Evolutionary conservation across 2,329 filamentous ascomycete genomes (phyloP).

Genomic region (Trichoderma sp.): DNA sequence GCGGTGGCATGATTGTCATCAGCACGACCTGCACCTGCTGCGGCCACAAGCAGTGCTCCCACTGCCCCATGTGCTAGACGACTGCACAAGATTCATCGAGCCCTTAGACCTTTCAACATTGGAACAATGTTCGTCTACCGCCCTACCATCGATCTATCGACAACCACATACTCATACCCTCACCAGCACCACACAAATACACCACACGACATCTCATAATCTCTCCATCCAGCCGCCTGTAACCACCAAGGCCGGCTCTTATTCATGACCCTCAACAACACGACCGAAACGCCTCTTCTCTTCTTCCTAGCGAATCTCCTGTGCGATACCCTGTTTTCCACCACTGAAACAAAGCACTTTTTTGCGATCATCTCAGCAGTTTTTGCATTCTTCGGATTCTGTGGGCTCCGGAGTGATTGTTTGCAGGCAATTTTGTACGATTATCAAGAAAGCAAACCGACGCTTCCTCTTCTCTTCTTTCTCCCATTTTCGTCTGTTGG

Average conservation of each 20-base stretch:
- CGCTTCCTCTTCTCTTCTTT: not conserved
- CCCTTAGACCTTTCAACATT: not conserved
- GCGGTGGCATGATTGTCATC: constrained; percentile 59
- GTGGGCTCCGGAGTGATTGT: constrained; percentile 5
- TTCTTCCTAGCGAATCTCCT: constrained; percentile 18
- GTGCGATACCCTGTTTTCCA: constrained; percentile 21
- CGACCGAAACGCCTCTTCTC: not conserved
- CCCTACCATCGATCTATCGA: not conserved
- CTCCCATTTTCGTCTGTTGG: not conserved
- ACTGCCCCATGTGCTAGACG: constrained; percentile 46
- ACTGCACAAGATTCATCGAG: not conserved
- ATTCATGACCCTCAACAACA: not conserved
- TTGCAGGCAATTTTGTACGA: not conserved
- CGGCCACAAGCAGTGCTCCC: constrained; percentile 53
- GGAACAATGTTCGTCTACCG: not conserved
- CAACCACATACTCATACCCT: not conserved
- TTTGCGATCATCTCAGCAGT: not conserved
- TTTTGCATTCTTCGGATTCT: not conserved
- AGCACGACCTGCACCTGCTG: constrained; percentile 56
- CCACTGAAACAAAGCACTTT: not conserved
- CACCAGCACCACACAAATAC: not conserved
- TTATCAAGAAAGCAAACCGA: not conserved
- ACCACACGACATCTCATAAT: not conserved
- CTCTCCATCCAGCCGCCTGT: not conserved
- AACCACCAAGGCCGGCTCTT: not conserved